Evolutionary conservation across 2,329 filamentous ascomycete genomes (phyloP).

Genomic region (Curvularia lunata): DNA sequence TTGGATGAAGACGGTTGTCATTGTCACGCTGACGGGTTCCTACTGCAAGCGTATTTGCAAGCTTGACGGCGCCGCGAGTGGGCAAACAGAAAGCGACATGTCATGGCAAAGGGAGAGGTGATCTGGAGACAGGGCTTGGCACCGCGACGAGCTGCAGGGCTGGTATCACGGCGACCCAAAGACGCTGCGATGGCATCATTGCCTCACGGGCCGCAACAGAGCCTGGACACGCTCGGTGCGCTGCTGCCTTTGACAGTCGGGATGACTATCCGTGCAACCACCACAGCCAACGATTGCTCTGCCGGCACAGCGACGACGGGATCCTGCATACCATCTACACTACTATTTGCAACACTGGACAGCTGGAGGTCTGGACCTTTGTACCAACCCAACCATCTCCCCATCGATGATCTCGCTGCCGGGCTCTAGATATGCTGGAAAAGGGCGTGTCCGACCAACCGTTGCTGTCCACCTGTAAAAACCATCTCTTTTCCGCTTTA

Average conservation of each 20-base stretch:
- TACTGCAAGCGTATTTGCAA: conserved; percentile 44
- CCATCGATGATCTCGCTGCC: conserved; percentile 20
- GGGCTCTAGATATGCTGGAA: conserved; percentile 23
- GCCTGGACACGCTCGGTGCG: conserved; percentile 27
- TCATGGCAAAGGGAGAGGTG: conserved; percentile 17
- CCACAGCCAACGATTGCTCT: conserved; percentile 31
- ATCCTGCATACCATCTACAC: conserved; percentile 31
- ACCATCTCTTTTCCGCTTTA: not conserved
- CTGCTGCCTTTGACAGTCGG: conserved; percentile 20
- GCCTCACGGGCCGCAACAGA: conserved; percentile 23
- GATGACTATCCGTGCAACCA: conserved; percentile 36
- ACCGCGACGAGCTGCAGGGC: conserved; percentile 14
- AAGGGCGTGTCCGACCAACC: not conserved
- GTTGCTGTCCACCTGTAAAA: not conserved
- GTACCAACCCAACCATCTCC: not conserved
- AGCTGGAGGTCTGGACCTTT: conserved; percentile 13
- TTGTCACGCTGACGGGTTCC: conserved; percentile 43
- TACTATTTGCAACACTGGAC: conserved; percentile 26
- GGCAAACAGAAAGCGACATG: conserved; percentile 38
- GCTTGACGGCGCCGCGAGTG: conserved; percentile 32
- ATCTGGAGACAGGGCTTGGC: conserved; percentile 15
- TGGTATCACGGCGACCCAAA: conserved; percentile 26
- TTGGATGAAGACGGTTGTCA: conserved; percentile 33
- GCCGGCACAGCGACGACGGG: conserved; percentile 26
- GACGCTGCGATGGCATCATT: conserved; percentile 16